phyloP scores from a whole-genome alignment of 176 grass and related monocot genomes.

The Carex kokanica region DNA sequence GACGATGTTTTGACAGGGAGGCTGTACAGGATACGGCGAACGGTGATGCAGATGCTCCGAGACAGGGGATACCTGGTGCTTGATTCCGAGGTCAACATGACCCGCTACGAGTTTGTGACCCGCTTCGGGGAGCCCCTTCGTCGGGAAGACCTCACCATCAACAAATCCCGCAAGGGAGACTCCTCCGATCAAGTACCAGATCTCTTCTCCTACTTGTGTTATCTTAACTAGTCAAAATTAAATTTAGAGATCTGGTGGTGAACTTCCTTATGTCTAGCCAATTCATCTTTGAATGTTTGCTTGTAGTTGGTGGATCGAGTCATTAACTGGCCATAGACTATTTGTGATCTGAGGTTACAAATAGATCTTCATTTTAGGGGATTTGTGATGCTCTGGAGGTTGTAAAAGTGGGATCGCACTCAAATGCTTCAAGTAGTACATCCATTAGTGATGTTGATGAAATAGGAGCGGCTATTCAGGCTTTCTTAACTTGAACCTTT shows the following conservation, averaged over 20 bases:
- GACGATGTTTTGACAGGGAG: slow-evolving; percentile 52
- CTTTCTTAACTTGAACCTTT: neutral
- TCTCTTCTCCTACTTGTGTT: neutral
- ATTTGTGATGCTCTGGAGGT: neutral
- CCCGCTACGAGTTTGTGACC: slow-evolving; percentile 58
- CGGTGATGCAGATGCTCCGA: slow-evolving; percentile 96
- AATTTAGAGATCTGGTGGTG: neutral
- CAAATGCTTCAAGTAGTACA: neutral
- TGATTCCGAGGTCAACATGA: slow-evolving; percentile 71
- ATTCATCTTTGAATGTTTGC: neutral
- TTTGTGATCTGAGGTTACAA: neutral
- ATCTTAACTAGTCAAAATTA: neutral
- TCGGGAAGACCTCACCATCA: slow-evolving; percentile 90
- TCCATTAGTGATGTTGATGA: neutral
- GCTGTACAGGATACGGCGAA: slow-evolving; percentile 63
- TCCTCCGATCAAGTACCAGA: slow-evolving; percentile 59
- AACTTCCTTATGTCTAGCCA: neutral
- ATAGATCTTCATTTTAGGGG: neutral
- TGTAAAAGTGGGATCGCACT: neutral
- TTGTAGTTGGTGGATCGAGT: too few relatives aligned
- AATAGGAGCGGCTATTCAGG: neutral
- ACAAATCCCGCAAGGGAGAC: slow-evolving; percentile 83
- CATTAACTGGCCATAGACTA: neutral
- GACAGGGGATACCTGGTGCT: slow-evolving; percentile 86
- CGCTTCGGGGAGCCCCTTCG: slow-evolving; percentile 78